Conservation (phyloP, 306 rosid species). For the Trifolium dubium region DNA sequence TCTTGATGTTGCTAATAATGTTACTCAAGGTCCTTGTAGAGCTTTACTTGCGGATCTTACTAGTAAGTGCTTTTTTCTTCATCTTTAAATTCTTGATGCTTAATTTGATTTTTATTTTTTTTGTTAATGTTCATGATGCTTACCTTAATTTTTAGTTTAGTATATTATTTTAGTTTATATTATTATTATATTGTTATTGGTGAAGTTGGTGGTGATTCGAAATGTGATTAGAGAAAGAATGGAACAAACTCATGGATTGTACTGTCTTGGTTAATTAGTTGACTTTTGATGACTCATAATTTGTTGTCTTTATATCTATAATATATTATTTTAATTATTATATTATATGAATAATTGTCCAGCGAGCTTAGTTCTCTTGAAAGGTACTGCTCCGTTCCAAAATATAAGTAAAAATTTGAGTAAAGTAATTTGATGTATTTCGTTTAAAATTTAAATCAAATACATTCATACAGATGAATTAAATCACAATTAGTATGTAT, state of each 20-base stretch:
- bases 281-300: constrained; percentile 21
- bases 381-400: too few species aligned
- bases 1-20: constrained; percentile 79
- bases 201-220: neutral
- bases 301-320: neutral
- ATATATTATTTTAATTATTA: too few species aligned
- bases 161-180: neutral
- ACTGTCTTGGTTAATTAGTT: neutral
- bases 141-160: neutral
- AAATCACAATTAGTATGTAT: too few species aligned
- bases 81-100: constrained; percentile 9
- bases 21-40: constrained; percentile 90
- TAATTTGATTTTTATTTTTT: neutral
- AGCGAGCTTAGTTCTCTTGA: too few species aligned
- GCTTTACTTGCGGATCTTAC: constrained; percentile 92
- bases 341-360: neutral
- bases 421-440: too few species aligned
- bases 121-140: neutral
- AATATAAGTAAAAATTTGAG: too few species aligned
- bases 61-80: constrained; percentile 47
- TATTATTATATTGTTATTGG: neutral
- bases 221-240: neutral
- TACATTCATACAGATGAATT: too few species aligned
- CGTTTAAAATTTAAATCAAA: too few species aligned
- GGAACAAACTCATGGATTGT: neutral